Evolutionary conservation across 1,284 basidiomycete species (phyloP).

Genomic region (Flammula alnicola): DNA sequence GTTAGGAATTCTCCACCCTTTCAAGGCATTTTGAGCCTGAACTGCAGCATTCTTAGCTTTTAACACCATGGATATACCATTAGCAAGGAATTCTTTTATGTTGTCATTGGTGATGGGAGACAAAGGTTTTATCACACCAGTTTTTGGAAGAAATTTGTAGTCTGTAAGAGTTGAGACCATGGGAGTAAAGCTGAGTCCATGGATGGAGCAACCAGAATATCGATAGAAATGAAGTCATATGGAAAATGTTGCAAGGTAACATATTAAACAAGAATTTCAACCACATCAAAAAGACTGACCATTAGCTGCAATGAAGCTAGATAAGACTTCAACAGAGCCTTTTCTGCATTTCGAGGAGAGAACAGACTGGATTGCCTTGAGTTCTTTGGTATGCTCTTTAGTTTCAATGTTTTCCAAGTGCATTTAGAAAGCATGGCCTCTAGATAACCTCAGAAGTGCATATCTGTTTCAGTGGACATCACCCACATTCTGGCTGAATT

Average conservation of each 20-base stretch:
- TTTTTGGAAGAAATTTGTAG: no score
- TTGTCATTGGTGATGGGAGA: no score
- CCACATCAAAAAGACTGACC: conserved; percentile 9
- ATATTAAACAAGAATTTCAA: neutral
- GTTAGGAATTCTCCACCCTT: no score
- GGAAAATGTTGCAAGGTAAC: neutral
- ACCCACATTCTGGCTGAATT: neutral
- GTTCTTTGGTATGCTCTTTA: neutral
- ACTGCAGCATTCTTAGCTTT: no score
- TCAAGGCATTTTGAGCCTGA: no score
- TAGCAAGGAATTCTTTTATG: no score
- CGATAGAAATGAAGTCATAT: neutral
- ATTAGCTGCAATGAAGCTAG: conserved; percentile 8
- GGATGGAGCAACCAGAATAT: neutral
- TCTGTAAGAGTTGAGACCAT: no score
- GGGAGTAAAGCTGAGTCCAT: neutral
- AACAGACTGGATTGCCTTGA: neutral
- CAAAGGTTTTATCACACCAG: no score
- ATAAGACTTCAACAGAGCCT: conserved; percentile 1
- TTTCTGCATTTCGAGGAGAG: neutral
- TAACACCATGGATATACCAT: no score
- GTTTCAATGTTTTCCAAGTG: conserved; percentile 6
- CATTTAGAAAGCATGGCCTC: neutral
- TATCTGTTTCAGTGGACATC: neutral
- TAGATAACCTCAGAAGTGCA: conserved; percentile 4